Evolutionary conservation across 768 basidiomycete species (phyloP), one percentile per base, ranked within the genome.

Genomic region (Austroboletus eburneus): DNA sequence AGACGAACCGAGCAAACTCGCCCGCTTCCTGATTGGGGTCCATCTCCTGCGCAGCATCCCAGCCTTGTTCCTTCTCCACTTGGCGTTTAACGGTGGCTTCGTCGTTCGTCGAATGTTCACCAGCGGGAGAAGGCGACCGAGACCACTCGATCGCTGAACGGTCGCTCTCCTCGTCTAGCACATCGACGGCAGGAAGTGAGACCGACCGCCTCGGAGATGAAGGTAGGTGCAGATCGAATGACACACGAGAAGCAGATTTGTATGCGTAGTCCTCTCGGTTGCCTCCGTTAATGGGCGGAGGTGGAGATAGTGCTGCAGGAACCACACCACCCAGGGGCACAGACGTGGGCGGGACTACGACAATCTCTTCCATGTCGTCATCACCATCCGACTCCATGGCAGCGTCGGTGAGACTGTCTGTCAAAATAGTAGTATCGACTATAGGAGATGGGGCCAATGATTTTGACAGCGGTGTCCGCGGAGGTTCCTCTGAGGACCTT

Each of bases 1-100:
- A 91, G 48, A 97, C 68, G 59, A 98, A 95, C 9, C 80, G 78
- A n/a, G 86, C 93, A 69, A 93, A 98, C 60, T 93, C 91, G 36
- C 86, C 81, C 55, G 86, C 87, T 65, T 94, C 89, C 0, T 78
- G 82, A 35, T 78, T 78, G 2, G 78, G 72, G 55, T 89, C 85
- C 74, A 92, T 87, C 63, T 93, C 91, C 25, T 90, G 77, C n/a
- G 83, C 87, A 2, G 85, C 83, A 54, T 94, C 91, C 77, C 85
- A 91, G 18, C 79, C 74, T 35, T 75, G 77, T 20, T 64, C 66
- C 32, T 51, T 49, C 9, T 54, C 44, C 20, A 60, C 56, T 38
- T 40, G 61, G 3, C 57, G 58, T 42, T 64, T 58, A 3, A 49
- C 47, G 40, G 54, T 41, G 36, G 59, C 33, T 9, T 37, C 23